Conservation (phyloP, 441 rosid genomes). For the Populus hybrid region DNA sequence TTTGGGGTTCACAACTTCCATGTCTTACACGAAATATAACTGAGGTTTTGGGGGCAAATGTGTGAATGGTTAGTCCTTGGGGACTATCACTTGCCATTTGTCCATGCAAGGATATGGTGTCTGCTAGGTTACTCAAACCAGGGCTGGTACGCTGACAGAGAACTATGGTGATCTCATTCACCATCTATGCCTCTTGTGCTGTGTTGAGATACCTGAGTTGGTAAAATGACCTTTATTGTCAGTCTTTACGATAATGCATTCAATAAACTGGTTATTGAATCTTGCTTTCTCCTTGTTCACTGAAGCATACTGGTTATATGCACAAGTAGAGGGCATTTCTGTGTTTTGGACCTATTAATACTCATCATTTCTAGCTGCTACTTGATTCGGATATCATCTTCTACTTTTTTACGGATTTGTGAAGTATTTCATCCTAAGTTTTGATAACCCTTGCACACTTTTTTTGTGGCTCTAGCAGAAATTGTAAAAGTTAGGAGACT, state of each 20-base stretch:
- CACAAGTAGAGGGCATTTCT: not conserved
- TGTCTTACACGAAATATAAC: not conserved
- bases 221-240: not conserved
- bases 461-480: not conserved
- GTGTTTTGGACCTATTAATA: not conserved
- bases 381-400: not conserved
- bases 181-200: not conserved
- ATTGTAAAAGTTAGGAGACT: not conserved
- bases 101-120: not conserved
- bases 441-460: not conserved
- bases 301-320: not conserved
- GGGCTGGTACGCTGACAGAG: not conserved
- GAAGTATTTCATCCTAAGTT: not conserved
- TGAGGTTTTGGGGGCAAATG: no score
- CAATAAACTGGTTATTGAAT: not conserved
- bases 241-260: not conserved
- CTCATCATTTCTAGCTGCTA: not conserved
- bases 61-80: not conserved
- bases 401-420: not conserved
- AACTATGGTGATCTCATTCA: not conserved
- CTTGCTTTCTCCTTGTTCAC: not conserved
- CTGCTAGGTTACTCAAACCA: not conserved
- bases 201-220: not conserved
- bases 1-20: not conserved
- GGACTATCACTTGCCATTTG: not conserved